Evolutionary conservation across 179 eudicot species (phyloP).

Genomic region (Silene vulgaris): DNA sequence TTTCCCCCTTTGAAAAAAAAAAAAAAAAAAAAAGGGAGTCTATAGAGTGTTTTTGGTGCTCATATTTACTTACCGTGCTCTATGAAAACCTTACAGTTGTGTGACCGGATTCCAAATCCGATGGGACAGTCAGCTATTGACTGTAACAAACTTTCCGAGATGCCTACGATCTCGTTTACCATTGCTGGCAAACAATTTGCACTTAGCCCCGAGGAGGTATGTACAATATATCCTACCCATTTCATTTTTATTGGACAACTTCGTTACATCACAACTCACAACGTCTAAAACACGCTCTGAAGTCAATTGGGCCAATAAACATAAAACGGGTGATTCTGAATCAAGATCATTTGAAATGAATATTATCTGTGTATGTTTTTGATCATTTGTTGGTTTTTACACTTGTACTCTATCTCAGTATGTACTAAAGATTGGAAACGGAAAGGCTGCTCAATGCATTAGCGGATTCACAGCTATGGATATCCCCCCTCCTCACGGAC

Average conservation of each 20-base stretch:
- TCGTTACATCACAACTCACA: no score
- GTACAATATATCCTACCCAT: background rate
- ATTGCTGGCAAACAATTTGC: constrained; percentile 63
- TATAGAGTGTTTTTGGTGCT: background rate
- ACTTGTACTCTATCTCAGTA: constrained; percentile 38
- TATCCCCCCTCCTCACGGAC: constrained; percentile 83
- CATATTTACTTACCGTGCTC: constrained; percentile 6
- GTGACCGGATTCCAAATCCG: constrained; percentile 69
- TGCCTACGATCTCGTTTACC: constrained; percentile 70
- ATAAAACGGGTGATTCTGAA: no score
- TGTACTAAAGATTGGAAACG: constrained; percentile 71
- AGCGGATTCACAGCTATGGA: constrained; percentile 83
- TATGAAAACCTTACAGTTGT: constrained; percentile 44
- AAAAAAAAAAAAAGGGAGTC: no score
- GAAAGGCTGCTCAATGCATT: constrained; percentile 61
- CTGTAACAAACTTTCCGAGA: constrained; percentile 46
- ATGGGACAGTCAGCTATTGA: constrained; percentile 73
- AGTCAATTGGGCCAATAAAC: no score
- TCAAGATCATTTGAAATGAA: no score
- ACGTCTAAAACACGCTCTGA: no score
- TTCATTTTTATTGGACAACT: no score
- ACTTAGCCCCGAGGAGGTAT: constrained; percentile 82
- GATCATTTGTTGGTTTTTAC: background rate
- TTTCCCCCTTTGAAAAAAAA: no score
- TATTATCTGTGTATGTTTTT: background rate